Conservation (phyloP, 2,329 filamentous ascomycete species). For the Calonectria hongkongensis region DNA sequence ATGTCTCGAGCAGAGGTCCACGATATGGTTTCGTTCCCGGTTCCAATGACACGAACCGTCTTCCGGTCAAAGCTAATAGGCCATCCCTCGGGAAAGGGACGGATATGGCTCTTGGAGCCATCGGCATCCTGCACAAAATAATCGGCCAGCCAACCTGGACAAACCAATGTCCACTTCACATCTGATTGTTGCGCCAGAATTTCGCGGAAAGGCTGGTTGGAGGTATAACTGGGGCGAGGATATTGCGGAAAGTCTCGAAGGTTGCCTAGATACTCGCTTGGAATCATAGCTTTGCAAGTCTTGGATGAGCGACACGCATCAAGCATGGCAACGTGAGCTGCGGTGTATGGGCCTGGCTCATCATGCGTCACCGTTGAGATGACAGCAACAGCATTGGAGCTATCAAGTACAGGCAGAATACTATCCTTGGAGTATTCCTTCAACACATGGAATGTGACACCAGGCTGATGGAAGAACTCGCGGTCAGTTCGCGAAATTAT, state of each 20-base stretch:
- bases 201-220: conserved; percentile 3
- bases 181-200: not conserved
- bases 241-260: conserved; percentile 9
- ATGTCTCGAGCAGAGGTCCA: conserved; percentile 15
- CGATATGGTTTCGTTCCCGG: not conserved
- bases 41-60: not conserved
- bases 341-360: not conserved
- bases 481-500: conserved; percentile 10
- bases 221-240: not conserved
- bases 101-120: not conserved
- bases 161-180: conserved; percentile 11
- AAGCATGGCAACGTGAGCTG: not conserved
- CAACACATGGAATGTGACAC: not conserved
- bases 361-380: conserved; percentile 5
- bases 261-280: conserved; percentile 12
- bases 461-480: conserved; percentile 5
- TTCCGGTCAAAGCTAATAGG: not conserved
- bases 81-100: conserved; percentile 9
- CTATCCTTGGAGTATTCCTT: conserved; percentile 16
- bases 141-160: not conserved
- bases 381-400: not conserved
- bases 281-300: conserved; percentile 8
- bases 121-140: conserved; percentile 12
- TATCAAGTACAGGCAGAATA: not conserved
- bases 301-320: conserved; percentile 8